Evolutionary conservation across 1,284 basidiomycete genomes (phyloP), one percentile per base, ranked within the genome.

Genomic region (Rhizoctonia solani): DNA sequence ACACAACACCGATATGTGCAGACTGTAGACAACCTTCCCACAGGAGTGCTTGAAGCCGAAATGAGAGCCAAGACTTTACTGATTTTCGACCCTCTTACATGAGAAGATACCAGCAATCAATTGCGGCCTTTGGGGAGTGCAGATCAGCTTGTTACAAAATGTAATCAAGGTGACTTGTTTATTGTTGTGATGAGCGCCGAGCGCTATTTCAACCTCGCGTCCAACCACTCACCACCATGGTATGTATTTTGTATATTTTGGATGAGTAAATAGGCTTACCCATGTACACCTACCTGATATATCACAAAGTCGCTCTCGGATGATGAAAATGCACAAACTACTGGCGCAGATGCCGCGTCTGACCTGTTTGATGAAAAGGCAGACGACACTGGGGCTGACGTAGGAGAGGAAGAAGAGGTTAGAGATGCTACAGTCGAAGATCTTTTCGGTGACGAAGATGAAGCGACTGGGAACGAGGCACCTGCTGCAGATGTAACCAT

Each of bases 391-490:
- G 32, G 30, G n/a, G 30, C 19, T 21, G 34, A 55, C 13, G 53
- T 2, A 11, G 54, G 47, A 1, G 54, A 30, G 4, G 54, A 55
- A 11, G 54, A 19, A 13, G 55, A 59, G n/a, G 42, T 27, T n/a
- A 41, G 44, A 32, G 55, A 47, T 27, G 42, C 55, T 41, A 59
- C 55, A 6, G 55, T 47, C n/a, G 55, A 42, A 47, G 55, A 59
- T 44, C 55, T 59, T 2, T 59, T 59, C 23, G 55, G 55, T 19
- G 55, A 59, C 29, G 55, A 59, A 14, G 44, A 46, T 14, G 55
- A 59, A 14, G 27, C 42, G 46, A 29, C 14, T 2, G 42, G 21
- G 34, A 19, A 34, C 16, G 55, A 47, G 11, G 29, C 41, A 4
- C 55, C 2, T 44, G 55, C 25, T 30, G 55, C n/a, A 5, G 44